These are phyloP conservation scores for Wakefieldia striispora DNA, from an alignment of 768 basidiomycete genomes.

Conservation along the genomic window DNA sequence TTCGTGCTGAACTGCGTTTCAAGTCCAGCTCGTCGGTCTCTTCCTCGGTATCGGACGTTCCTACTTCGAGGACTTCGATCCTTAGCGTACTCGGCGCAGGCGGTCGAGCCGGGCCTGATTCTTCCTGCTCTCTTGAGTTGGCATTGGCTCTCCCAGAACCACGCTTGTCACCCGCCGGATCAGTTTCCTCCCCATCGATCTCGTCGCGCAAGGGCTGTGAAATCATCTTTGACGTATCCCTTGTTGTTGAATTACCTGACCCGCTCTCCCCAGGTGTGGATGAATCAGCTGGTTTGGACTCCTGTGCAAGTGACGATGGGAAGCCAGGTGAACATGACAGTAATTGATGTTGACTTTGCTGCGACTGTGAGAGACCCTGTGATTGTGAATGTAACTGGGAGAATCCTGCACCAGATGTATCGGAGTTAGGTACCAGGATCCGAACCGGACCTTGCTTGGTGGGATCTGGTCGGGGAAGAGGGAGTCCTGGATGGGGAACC, in stretches of 20 bases:
- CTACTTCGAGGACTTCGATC: conserved; percentile 11
- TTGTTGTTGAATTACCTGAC: neutral
- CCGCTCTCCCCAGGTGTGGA: conserved; percentile 18
- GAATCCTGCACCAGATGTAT: conserved; percentile 42
- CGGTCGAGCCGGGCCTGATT: neutral
- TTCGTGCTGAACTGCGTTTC: neutral
- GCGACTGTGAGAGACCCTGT: conserved; percentile 26
- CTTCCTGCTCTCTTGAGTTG: neutral
- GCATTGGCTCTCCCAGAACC: neutral
- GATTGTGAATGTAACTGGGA: conserved; percentile 33
- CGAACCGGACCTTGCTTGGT: conserved; percentile 35
- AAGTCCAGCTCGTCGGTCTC: conserved; percentile 10
- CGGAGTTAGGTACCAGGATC: conserved; percentile 57
- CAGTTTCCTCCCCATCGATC: neutral
- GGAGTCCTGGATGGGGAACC: conserved; percentile 42
- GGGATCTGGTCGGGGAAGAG: conserved; percentile 31
- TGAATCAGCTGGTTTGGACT: conserved; percentile 16
- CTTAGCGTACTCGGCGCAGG: conserved; percentile 5
- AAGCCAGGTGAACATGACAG: conserved; percentile 10
- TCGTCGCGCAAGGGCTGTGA: neutral
- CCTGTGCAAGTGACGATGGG: conserved; percentile 19
- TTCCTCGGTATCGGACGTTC: conserved; percentile 7
- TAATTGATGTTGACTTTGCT: conserved; percentile 25
- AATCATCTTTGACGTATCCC: conserved; percentile 3
- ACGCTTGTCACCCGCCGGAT: neutral